Evolutionary conservation across 1,284 basidiomycete species (phyloP).

Genomic region (Fomitopsis betulina): DNA sequence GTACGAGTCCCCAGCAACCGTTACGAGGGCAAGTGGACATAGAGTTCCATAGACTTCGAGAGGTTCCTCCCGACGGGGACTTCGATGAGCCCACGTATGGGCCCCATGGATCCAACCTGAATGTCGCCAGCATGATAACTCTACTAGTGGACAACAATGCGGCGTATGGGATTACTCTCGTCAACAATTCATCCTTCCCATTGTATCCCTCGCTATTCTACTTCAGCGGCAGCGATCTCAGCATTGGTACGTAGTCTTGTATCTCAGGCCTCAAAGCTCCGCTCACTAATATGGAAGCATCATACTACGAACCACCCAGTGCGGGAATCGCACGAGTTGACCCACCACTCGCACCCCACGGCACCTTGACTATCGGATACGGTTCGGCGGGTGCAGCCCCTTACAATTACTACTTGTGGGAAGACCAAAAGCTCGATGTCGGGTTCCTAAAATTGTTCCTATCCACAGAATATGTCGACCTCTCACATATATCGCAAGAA

Average conservation of each 20-base stretch:
- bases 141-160: not conserved
- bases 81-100: not conserved
- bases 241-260: not conserved
- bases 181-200: not conserved
- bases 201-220: not conserved
- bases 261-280: not conserved
- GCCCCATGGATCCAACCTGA: not conserved
- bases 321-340: not conserved
- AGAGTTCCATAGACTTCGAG: not conserved
- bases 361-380: not conserved
- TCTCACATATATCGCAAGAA: not conserved
- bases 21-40: not conserved
- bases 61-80: not conserved
- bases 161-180: not conserved
- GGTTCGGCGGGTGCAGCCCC: not conserved
- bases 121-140: not conserved
- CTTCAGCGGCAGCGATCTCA: slow-evolving; percentile 1
- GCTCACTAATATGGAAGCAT: not conserved
- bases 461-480: not conserved
- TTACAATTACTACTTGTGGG: not conserved
- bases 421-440: not conserved
- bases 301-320: slow-evolving; percentile 8
- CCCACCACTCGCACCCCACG: not conserved
- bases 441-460: not conserved
- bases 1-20: not conserved